These are phyloP conservation scores for Halteria grandinella DNA, from an alignment of 73 alveolate species.

Conservation along the genomic window DNA sequence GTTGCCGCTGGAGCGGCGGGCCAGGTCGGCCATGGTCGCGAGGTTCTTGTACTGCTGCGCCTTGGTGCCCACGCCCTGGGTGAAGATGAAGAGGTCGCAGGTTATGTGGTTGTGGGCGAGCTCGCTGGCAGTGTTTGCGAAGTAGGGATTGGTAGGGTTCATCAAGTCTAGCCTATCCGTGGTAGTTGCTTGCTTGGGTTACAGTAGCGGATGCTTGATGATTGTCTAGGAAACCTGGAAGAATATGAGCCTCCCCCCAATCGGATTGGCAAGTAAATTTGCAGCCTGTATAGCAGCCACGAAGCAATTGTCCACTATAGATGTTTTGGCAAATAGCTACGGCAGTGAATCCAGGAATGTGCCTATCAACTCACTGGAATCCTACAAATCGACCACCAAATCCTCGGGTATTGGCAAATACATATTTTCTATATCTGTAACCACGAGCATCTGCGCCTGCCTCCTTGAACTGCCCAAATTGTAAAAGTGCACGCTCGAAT, in stretches of 20 bases:
- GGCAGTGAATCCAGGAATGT: constrained; percentile 69
- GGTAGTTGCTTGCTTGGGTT: constrained; percentile 62
- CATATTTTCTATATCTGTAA: constrained; percentile 78
- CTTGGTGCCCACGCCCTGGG: too few species aligned
- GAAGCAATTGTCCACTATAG: constrained; percentile 59
- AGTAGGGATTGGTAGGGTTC: constrained; percentile 43
- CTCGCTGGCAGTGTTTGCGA: constrained; percentile 73
- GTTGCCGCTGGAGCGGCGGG: constrained; percentile 86
- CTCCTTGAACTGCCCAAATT: constrained; percentile 78
- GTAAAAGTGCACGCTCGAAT: constrained; percentile 86
- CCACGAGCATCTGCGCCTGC: constrained; percentile 83
- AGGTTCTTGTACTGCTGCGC: constrained; percentile 76
- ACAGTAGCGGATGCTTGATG: constrained; percentile 63
- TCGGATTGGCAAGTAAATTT: constrained; percentile 45
- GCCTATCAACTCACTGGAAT: constrained; percentile 80
- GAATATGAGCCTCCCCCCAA: constrained; percentile 81
- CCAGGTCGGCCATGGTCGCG: constrained; percentile 79
- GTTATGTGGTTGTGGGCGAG: constrained; percentile 85
- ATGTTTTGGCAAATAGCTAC: constrained; percentile 58
- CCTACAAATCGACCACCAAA: constrained; percentile 82
- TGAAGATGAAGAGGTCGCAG: constrained; percentile 83
- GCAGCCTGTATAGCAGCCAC: constrained; percentile 68
- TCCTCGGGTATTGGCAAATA: constrained; percentile 91
- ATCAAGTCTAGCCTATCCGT: constrained; percentile 55
- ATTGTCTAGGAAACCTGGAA: constrained; percentile 62